Percentiles rank a stretch among this genome's conserved stretches.
phyloP scores from a whole-genome alignment of 345 rosid genomes.

The Linum lewisii region DNA sequence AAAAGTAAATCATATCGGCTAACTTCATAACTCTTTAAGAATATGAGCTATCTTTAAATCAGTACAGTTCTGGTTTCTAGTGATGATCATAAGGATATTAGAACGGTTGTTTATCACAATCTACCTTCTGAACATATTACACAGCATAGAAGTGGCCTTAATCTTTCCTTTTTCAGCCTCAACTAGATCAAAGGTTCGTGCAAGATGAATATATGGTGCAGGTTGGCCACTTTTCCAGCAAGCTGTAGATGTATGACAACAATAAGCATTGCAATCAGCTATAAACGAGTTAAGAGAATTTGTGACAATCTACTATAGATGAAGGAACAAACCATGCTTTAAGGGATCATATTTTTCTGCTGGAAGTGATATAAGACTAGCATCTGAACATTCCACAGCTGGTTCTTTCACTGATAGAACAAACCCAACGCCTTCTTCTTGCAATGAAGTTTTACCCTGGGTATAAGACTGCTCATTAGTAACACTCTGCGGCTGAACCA shows the following conservation, averaged over 20 bases:
- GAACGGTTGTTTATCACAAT: not conserved
- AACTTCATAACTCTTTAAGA: slow-evolving; percentile 1
- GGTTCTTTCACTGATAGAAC: slow-evolving; percentile 25
- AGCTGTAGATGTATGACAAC: slow-evolving; percentile 37
- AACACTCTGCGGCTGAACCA: slow-evolving; percentile 17
- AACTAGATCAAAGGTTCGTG: slow-evolving; percentile 68
- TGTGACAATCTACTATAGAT: slow-evolving; percentile 6
- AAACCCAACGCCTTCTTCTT: slow-evolving; percentile 19
- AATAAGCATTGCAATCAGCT: slow-evolving; percentile 8
- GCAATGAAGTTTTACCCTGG: slow-evolving; percentile 19
- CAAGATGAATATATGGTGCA: slow-evolving; percentile 81
- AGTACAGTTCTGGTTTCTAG: slow-evolving; percentile 5
- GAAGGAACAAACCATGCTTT: slow-evolving; percentile 50
- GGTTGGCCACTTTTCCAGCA: slow-evolving; percentile 75
- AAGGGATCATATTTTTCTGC: slow-evolving; percentile 54
- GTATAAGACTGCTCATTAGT: slow-evolving; percentile 25
- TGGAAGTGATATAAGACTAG: slow-evolving; percentile 42
- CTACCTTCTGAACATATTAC: slow-evolving; percentile 96
- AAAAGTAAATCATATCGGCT: slow-evolving; percentile 7
- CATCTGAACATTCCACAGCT: slow-evolving; percentile 21
- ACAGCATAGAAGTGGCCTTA: slow-evolving; percentile 73
- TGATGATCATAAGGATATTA: slow-evolving; percentile 3
- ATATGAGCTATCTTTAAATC: not conserved
- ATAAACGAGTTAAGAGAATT: not conserved
- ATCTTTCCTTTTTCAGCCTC: slow-evolving; percentile 79